Conservation (phyloP, 306 rosid genomes). For the Luffa acutangula region DNA sequence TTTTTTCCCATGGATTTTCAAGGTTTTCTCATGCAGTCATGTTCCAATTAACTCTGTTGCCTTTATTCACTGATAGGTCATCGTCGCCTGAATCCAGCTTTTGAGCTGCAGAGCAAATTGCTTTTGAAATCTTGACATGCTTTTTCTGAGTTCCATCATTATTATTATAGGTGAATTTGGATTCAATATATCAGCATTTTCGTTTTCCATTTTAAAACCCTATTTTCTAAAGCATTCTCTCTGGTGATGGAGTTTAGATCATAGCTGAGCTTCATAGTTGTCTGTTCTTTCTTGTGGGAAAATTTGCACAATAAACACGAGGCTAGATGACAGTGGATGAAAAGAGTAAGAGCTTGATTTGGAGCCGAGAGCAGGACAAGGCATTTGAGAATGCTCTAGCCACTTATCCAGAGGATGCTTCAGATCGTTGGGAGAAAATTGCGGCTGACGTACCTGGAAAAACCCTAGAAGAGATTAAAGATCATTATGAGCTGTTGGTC, state of each 20-base stretch:
- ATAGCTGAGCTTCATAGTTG: neutral
- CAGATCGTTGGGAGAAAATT: conserved; percentile 89
- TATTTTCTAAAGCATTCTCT: neutral
- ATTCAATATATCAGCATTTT: conserved; percentile 26
- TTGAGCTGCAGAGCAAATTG: conserved; percentile 42
- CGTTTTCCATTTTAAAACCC: conserved; percentile 14
- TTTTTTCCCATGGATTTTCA: conserved; percentile 48
- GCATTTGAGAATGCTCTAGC: conserved; percentile 87
- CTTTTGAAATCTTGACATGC: conserved; percentile 29
- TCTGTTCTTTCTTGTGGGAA: conserved; percentile 19
- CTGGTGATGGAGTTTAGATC: neutral
- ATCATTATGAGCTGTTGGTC: conserved; percentile 68
- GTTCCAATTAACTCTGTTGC: conserved; percentile 18
- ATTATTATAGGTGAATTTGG: conserved; percentile 33
- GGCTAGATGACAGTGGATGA: conserved; percentile 62
- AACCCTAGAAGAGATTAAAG: conserved; percentile 58
- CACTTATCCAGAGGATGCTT: conserved; percentile 50
- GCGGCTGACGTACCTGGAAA: conserved; percentile 66
- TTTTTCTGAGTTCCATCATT: conserved; percentile 22
- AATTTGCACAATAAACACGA: conserved; percentile 15
- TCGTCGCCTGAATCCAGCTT: conserved; percentile 43
- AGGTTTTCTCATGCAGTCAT: conserved; percentile 6
- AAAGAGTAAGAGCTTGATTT: conserved; percentile 50
- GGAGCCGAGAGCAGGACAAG: conserved; percentile 87
- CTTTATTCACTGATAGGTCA: conserved; percentile 42